Evolutionary conservation across 495 filamentous ascomycete genomes (phyloP), one percentile per base, ranked within the genome.

Genomic region (Acidiella bohemica): DNA sequence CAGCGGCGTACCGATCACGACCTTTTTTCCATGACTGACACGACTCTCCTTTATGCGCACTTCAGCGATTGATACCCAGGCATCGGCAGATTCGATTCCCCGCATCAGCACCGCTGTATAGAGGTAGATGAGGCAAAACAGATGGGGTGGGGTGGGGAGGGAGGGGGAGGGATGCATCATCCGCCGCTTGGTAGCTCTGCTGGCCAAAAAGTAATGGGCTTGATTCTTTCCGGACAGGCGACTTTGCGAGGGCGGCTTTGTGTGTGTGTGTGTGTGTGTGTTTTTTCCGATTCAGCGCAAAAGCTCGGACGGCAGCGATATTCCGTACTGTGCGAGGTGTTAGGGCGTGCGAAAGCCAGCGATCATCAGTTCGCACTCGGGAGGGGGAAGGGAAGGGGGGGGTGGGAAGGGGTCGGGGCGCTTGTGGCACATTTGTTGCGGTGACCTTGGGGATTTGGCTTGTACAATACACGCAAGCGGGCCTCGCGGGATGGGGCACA

Each of bases 101-200:
- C 23, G 23, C 26, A 23, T 37, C 26, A 27, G 42, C 42, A 24
- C 14, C n/a, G 33, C 34, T 44, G n/a, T 24, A 39, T 44, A 39
- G 26, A 44, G 32, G 42, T 44, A 44, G 42, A 44, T 44, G 33
- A 39, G 33, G 42, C 33, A 32, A 37, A 14, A 43, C 24, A 27
- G 16, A 22, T 10, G 41, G n/a, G n/a, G n/a, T n/a, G n/a, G n/a
- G n/a, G n/a, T n/a, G n/a, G n/a, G n/a, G n/a, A n/a, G n/a, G n/a
- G n/a, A n/a, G n/a, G n/a, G n/a, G n/a, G n/a, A n/a, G n/a, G n/a
- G 21, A 14, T 19, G 42, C 24, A 31, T 23, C 42, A 39, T 38
- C 42, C 20, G 37, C 42, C 22, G 39, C 42, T 44, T 31, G 33
- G 23, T 31, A 29, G 42, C 42, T 44, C 25, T 44, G 42, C 42